These are phyloP conservation scores for Phlebiopsis flavidoalba DNA, from an alignment of 768 basidiomycete genomes.

Conservation along the genomic window DNA sequence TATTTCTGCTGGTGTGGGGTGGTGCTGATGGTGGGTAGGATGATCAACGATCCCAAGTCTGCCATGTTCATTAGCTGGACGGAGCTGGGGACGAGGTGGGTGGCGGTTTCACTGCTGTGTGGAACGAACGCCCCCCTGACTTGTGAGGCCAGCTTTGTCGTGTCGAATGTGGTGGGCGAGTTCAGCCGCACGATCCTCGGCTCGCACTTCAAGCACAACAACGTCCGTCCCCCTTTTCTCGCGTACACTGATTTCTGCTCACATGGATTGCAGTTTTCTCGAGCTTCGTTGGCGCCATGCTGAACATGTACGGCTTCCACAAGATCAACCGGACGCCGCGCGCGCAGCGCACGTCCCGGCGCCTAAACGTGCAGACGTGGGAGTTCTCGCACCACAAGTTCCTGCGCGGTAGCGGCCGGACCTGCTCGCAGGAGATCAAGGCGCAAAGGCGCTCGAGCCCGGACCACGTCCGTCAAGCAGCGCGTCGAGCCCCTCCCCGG, in stretches of 20 bases:
- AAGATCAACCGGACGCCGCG: slow-evolving; percentile 90
- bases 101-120: not conserved
- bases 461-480: slow-evolving; percentile 54
- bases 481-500: slow-evolving; percentile 63
- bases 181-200: slow-evolving; percentile 83
- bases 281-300: slow-evolving; percentile 86
- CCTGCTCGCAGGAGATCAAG: slow-evolving; percentile 75
- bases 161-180: slow-evolving; percentile 78
- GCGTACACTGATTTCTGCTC: not conserved
- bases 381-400: slow-evolving; percentile 89
- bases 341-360: slow-evolving; percentile 72
- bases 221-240: slow-evolving; percentile 41
- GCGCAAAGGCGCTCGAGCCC: slow-evolving; percentile 76
- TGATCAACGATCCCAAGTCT: slow-evolving; percentile 82
- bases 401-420: slow-evolving; percentile 71
- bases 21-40: slow-evolving; percentile 36
- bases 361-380: slow-evolving; percentile 75
- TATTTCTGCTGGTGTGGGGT: not conserved
- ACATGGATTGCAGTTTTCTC: slow-evolving; percentile 59
- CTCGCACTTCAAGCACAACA: slow-evolving; percentile 88
- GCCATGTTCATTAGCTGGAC: slow-evolving; percentile 82
- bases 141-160: slow-evolving; percentile 55
- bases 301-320: slow-evolving; percentile 97
- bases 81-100: slow-evolving; percentile 63
- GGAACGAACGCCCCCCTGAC: not conserved